Evolutionary conservation across 148 eudicot genomes (phyloP).

Genomic region (Amaranthus palmeri): DNA sequence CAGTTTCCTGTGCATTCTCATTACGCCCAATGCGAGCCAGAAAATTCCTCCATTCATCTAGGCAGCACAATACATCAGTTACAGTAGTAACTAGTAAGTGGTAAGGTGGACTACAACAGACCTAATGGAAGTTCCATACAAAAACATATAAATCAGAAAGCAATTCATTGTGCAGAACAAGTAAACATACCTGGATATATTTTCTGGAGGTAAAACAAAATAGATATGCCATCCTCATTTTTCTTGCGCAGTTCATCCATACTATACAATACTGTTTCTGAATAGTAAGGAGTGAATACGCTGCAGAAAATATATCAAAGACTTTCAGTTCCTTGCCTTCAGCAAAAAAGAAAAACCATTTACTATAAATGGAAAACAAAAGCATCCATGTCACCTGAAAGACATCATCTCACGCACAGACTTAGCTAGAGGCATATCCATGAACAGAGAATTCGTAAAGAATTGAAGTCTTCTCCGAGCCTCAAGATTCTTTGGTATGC

Average conservation of each 20-base stretch:
- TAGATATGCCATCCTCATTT: constrained; percentile 96
- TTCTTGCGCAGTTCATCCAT: constrained; percentile 70
- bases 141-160: neutral
- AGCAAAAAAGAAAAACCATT: neutral
- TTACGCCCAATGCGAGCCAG: constrained; percentile 91
- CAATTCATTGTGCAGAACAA: neutral
- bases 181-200: constrained; percentile 77
- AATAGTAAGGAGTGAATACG: constrained; percentile 93
- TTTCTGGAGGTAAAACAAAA: constrained; percentile 92
- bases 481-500: constrained; percentile 82
- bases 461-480: constrained; percentile 80
- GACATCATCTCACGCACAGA: constrained; percentile 91
- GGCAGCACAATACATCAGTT: neutral
- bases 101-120: neutral
- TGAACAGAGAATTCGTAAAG: constrained; percentile 92
- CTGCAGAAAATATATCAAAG: constrained; percentile 38
- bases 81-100: neutral
- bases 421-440: constrained; percentile 76
- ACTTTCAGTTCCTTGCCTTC: neutral
- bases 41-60: constrained; percentile 98
- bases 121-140: neutral
- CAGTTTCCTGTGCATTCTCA: constrained; percentile 69
- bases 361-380: neutral
- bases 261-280: constrained; percentile 89
- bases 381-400: constrained; percentile 51